Evolutionary conservation across 2,329 filamentous ascomycete genomes (phyloP), one percentile per base, ranked within the genome.

Genomic region (Aspergillus carbonarius): DNA sequence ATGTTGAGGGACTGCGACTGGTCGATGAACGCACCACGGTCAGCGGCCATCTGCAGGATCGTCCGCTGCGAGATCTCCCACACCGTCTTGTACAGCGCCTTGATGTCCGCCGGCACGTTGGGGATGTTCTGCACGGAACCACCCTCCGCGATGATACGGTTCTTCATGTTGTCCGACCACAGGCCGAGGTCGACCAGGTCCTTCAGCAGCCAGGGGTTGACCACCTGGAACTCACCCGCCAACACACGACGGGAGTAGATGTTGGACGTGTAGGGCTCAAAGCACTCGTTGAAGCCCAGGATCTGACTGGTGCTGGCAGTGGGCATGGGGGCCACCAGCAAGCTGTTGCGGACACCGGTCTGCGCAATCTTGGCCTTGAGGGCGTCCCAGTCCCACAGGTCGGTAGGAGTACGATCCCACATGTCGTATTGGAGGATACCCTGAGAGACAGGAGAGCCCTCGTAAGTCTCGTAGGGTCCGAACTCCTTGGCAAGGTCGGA

Each of bases 161-260:
- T 99, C 88, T 99, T 99, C 95, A 99, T 99, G 81, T 92, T 92
- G 79, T 99, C 93, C 49, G 93, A 97, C 95, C 95, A 99, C 46
- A 99, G 84, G 61, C 95, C 95, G 82, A 97, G 91, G 73, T 99
- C 95, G 67, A 99, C 95, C 30, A 99, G 87, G 71, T 99, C 95
- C 84, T 96, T 97, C 61, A 99, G 87, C 63, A 99, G 81, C 95
- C 95, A 99, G 54, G 95, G 95, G 83, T 99, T 99, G 76, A 99
- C 95, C 55, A 99, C 92, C 81, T 99, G 95, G 87, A 99, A 99
- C 78, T 99, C 95, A 70, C 95, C 95, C 67, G 95, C 95, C 69
- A 99, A 84, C 57, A 99, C 95, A 84, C 95, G 93, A 64, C 95
- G 93, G 69, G 93, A 96, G 83, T 99, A 99, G 77, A 99, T 99